phyloP scores from a whole-genome alignment of 441 rosid species.

The Adansonia grandidieri region DNA sequence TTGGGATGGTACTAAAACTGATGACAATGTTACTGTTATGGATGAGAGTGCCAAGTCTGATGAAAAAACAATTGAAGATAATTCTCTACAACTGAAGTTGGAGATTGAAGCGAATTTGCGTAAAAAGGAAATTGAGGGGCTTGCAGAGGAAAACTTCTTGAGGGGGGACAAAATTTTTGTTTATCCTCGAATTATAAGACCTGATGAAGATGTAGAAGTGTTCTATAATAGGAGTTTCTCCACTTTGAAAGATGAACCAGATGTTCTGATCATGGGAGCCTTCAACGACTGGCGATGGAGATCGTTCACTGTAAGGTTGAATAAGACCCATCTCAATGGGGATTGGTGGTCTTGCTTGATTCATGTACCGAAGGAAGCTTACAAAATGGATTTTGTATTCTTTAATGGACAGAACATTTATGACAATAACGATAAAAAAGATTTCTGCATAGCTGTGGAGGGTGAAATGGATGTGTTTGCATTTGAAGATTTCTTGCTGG shows the following conservation, averaged over 20 bases:
- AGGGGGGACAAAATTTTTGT: slow-evolving; percentile 65
- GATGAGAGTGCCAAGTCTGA: slow-evolving; percentile 29
- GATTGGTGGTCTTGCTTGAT: slow-evolving; percentile 92
- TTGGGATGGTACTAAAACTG: slow-evolving; percentile 26
- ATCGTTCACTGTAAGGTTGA: slow-evolving; percentile 71
- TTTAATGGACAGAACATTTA: slow-evolving; percentile 75
- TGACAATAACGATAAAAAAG: slow-evolving; percentile 76
- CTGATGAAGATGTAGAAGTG: slow-evolving; percentile 75
- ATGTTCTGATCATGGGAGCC: slow-evolving; percentile 85
- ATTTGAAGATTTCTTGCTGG: slow-evolving; percentile 86
- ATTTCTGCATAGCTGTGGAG: slow-evolving; percentile 70
- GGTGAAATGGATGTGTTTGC: slow-evolving; percentile 72
- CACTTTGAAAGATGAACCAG: slow-evolving; percentile 58
- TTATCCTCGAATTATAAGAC: slow-evolving; percentile 63
- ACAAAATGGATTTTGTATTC: slow-evolving; percentile 89
- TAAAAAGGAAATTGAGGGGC: slow-evolving; percentile 57
- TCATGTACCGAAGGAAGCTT: slow-evolving; percentile 88
- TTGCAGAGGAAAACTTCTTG: slow-evolving; percentile 53
- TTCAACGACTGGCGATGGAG: slow-evolving; percentile 97
- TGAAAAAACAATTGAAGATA: slow-evolving; percentile 35
- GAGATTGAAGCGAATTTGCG: slow-evolving; percentile 51
- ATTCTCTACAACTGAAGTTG: slow-evolving; percentile 41
- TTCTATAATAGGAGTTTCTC: slow-evolving; percentile 74
- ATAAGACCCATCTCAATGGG: slow-evolving; percentile 58
- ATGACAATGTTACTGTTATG: slow-evolving; percentile 28